Base-by-base conservation (phyloP, 2,329 filamentous ascomycete genomes). In the Coniochaeta prunicola region DNA sequence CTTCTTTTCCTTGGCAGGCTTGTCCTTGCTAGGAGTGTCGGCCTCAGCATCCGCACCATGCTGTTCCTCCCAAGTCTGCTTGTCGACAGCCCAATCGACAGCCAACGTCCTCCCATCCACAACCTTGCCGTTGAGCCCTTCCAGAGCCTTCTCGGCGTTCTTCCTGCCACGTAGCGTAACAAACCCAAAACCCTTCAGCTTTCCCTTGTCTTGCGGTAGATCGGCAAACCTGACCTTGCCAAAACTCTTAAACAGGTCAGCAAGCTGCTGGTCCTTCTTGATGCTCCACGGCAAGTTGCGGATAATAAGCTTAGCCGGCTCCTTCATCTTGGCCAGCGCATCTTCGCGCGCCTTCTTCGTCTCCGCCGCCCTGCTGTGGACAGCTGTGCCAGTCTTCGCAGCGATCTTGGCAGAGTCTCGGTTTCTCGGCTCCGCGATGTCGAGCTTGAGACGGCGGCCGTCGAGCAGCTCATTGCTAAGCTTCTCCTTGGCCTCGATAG, bases 31-130 rank as follows among this genome's bases (percentile, higher is more conserved):
- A 38, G 71, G 74, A 19, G 72, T 71, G 15, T 72, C 71, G 4
- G 66, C 71, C 42, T 71, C 70, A 12, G 71, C 71, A 3, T 74
- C 72, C 26, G 67, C 66, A 53, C 77, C 70, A 58, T 85, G 80
- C 63, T 86, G 78, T 61, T 85, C 80, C 62, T 92, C 83, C 91
- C 91, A 99, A 7, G 88, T 86, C 45, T 87, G 82, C 76, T 96
- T 96, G 61, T 97, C 91, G 3, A 97, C 92, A 33, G 96, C 93
- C 91, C 91, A 99, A 75, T 99, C 94, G 7, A 99, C 94, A 30
- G 93, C 94, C 61, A 99, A 74, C 9, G 87, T 89, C 67, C 94
- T 84, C 2, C 92, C 94, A 70, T 96, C 92, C 21, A 99, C 81
- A 61, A 89, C 85, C 71, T 91, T 97, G 60, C 93, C 94, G 73